These are phyloP conservation scores for Mimosa bimucronata DNA, from an alignment of 306 rosid species.

Conservation along the genomic window DNA sequence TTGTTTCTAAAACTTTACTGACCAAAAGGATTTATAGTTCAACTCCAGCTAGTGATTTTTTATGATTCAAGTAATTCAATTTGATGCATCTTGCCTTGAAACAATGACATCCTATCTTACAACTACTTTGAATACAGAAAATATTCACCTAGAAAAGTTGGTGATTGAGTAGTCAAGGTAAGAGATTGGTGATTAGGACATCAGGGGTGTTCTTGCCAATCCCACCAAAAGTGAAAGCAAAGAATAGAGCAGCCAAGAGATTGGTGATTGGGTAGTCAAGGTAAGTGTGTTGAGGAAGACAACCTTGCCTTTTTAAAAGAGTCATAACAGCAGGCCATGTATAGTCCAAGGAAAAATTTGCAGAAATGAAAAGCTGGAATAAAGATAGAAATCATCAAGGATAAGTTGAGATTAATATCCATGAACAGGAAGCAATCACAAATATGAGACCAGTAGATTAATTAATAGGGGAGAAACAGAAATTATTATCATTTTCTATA, in stretches of 20 bases:
- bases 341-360: too few species aligned
- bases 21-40: too few species aligned
- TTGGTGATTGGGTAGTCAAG: slow-evolving; percentile 90
- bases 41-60: too few species aligned
- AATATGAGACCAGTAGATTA: background rate
- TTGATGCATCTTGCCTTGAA: too few species aligned
- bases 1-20: too few species aligned
- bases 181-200: slow-evolving; percentile 63
- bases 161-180: too few species aligned
- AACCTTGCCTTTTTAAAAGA: too few species aligned
- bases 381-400: background rate
- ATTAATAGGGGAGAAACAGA: background rate
- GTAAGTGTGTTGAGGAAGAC: too few species aligned
- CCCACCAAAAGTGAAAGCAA: slow-evolving; percentile 83
- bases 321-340: too few species aligned
- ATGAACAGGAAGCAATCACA: background rate
- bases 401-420: background rate
- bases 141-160: slow-evolving; percentile 76
- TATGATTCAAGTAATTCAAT: too few species aligned
- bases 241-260: slow-evolving; percentile 74
- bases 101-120: background rate
- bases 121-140: slow-evolving; percentile 13
- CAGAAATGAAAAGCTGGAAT: too few species aligned
- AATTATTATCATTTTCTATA: background rate
- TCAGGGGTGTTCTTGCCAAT: slow-evolving; percentile 61